Base-by-base conservation (phyloP, 164 flowering plant genomes). In the Euptelea pleiosperma region DNA sequence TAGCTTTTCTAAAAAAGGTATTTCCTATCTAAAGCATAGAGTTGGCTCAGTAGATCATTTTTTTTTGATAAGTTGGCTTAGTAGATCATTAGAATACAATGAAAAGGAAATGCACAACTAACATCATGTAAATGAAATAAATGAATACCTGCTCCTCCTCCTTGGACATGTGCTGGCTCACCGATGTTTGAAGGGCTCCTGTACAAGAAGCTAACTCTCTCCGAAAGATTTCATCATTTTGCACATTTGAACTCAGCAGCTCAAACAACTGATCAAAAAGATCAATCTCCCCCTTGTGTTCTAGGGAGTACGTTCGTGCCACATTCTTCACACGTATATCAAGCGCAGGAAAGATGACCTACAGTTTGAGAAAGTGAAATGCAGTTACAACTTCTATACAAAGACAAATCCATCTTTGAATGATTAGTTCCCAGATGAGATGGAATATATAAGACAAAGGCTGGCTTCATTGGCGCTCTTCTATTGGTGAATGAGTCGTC, bases 291-390 rank as follows among this genome's bases (percentile, higher is more conserved):
- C 91, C 96, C 70, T 84, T 77, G 60, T 92, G 96, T 68, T 92
- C 96, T 36, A 92, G 89, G 21, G 89, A 89, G 67, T 92, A 92
- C 28, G 96, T 84, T 15, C 80, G 78, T 28, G 95, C 98, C 18
- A 92, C 87, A 76, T 92, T 92, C 80, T 92, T 92, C 71, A 89
- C 96, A 46, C 93, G 87, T 62, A 77, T 75, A 63, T 92, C 96
- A 51, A 92, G 89, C 48, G 96, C 98, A 29, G 98, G 96, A 77
- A 92, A 92, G 50, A 92, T 89, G 15, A 92, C 98, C 96, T 92
- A 73, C 55, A 71, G 63, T 53, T 57, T 39, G 55, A 61, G 52
- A 59, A 25, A 33, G 19, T 24, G 37, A 21, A 28, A 21, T n/a
- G n/a, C n/a, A n/a, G n/a, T n/a, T n/a, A n/a, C n/a, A n/a, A n/a